Base-by-base conservation (phyloP, 2,329 filamentous ascomycete genomes). In the Pseudocercospora cruenta region DNA sequence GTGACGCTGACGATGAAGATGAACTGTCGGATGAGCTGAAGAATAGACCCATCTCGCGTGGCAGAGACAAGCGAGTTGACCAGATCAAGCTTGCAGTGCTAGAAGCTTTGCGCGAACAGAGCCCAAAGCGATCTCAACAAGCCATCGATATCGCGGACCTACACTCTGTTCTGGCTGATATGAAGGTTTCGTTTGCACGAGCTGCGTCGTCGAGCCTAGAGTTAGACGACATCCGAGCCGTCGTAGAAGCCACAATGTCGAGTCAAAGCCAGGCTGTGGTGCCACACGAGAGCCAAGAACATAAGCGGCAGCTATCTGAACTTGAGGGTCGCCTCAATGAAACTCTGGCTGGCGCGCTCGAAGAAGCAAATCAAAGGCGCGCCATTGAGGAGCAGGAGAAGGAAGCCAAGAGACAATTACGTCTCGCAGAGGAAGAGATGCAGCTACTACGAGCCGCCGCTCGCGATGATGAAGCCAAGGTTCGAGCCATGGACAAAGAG, bases 1-100 rank as follows among this genome's bases (percentile, higher is more conserved):
- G 94, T 76, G 95, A 98, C 80, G 94, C 95, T 10, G 94, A 98
- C 77, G 94, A 97, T 68, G 93, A 97, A 75, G 94, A 79, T 65
- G 77, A 79, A 7, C 58, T 74, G 1, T 67, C 96, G 70, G 93
- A 97, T 22, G 91, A 86, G 45, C 80, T 83, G 49, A 72, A 66
- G 80, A 88, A 76, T 63, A 89, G 92, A 60, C 91, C 91, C 5
- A 85, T 89, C 71, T 97, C 94, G 71, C 92, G 93, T 19, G 86
- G 87, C 64, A 87, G 90, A 67, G 93, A 96, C 75, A 89, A 90
- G 73, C 92, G 88, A 72, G 79, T 94, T 73, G 93, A 97, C 65
- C 93, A 94, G 77, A 92, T 99, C 70, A 81, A 82, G 70, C 75
- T 76, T 9, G 81, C 82, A 36, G 77, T 85, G 21, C 78, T 91